A percentile compares a stretch with the other conserved stretches of the same genome.
Conservation (phyloP, 495 filamentous ascomycete species). For the Xylaria grammica region DNA sequence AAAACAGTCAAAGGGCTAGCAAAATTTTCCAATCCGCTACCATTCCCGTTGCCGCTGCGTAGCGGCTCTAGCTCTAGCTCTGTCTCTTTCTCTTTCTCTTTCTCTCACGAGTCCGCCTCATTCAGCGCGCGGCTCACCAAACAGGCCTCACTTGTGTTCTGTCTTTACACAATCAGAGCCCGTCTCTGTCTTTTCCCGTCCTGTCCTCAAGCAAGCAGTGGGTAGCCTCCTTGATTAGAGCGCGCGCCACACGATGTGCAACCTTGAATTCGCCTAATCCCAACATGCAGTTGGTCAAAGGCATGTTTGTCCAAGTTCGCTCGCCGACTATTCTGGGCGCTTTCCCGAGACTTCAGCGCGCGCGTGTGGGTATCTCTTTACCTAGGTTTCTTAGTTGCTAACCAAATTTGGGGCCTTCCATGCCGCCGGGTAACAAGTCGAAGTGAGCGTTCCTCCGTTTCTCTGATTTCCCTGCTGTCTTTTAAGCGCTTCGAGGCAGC, state of each 20-base stretch:
- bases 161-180: conserved; percentile 8
- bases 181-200: background rate
- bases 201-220: conserved; percentile 1
- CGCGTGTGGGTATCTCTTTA: conserved; percentile 8
- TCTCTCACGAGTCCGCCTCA: conserved; percentile 4
- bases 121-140: conserved; percentile 26
- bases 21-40: background rate
- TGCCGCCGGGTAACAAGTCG: background rate
- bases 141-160: conserved; percentile 4
- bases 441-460: background rate
- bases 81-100: conserved; percentile 12
- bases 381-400: background rate
- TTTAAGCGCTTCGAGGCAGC: background rate
- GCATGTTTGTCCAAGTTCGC: background rate
- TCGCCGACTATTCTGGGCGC: background rate
- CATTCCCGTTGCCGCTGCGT: no score
- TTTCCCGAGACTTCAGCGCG: conserved; percentile 15
- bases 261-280: conserved; percentile 6
- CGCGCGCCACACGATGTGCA: conserved; percentile 23
- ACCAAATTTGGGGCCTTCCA: conserved; percentile 1
- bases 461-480: background rate
- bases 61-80: background rate
- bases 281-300: conserved; percentile 10
- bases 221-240: conserved; percentile 19
- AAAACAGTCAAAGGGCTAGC: background rate